A percentile compares a stretch with the other conserved stretches of the same genome.
phyloP scores from a whole-genome alignment of 257 asterid genomes.

The Anisodus acutangulus region DNA sequence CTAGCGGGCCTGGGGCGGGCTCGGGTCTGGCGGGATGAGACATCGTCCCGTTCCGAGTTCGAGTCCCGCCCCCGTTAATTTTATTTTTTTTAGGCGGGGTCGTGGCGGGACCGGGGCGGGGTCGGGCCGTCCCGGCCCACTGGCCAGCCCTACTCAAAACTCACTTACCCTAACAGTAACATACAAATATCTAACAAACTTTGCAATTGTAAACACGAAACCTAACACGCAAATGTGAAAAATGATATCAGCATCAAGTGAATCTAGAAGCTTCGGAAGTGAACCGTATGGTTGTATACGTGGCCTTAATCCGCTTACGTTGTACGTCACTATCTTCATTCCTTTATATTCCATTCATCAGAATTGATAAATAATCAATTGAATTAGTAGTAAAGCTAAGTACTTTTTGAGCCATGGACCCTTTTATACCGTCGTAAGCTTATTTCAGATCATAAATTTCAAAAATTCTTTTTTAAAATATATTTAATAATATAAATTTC shows the following conservation, averaged over 20 bases:
- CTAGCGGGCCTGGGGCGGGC: too few relatives aligned
- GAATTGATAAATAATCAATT: background rate
- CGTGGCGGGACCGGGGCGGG: too few relatives aligned
- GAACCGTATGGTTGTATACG: slow-evolving; percentile 84
- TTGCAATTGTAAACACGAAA: background rate
- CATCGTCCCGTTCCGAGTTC: too few relatives aligned
- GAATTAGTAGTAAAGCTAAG: background rate
- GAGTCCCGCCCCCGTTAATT: too few relatives aligned
- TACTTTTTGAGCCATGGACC: too few relatives aligned
- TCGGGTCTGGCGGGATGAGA: too few relatives aligned
- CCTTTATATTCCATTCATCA: slow-evolving; percentile 17
- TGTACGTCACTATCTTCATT: slow-evolving; percentile 95
- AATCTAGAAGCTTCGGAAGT: slow-evolving; percentile 72
- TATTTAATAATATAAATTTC: too few relatives aligned
- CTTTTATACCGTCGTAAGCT: too few relatives aligned
- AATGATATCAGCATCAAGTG: slow-evolving; percentile 85
- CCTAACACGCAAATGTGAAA: slow-evolving; percentile 29
- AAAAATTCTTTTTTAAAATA: too few relatives aligned
- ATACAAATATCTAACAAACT: background rate
- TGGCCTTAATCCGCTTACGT: slow-evolving; percentile 89
- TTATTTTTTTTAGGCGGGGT: too few relatives aligned
- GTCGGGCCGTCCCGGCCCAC: too few relatives aligned
- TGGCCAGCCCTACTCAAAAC: background rate
- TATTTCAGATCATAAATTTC: too few relatives aligned
- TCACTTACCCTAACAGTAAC: background rate